Conservation (phyloP, 768 basidiomycete species). For the Coprinellus micaceus region DNA sequence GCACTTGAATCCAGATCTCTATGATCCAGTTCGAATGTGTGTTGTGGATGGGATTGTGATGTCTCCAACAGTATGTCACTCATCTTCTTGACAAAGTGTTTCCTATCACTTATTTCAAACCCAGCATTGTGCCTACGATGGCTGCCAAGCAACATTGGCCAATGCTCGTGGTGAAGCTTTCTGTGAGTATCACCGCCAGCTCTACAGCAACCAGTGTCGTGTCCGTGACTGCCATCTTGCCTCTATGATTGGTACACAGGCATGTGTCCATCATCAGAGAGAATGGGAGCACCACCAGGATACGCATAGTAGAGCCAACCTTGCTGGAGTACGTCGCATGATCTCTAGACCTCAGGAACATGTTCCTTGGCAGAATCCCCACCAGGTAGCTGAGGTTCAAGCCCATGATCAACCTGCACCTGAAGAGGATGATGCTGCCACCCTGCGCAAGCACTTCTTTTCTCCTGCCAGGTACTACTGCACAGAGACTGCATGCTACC, state of each 20-base stretch:
- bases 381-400: neutral
- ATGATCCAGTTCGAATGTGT: neutral
- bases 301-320: neutral
- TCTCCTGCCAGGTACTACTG: neutral
- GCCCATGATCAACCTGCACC: neutral
- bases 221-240: neutral
- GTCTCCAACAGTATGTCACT: neutral
- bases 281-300: neutral
- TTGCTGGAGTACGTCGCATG: neutral
- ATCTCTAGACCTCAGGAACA: neutral
- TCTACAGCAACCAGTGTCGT: neutral
- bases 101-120: neutral
- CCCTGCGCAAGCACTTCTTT: slow-evolving; percentile 4
- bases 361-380: neutral
- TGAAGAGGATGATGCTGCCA: slow-evolving; percentile 13
- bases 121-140: neutral
- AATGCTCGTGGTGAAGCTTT: neutral
- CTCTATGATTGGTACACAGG: neutral
- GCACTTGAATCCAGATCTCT: neutral
- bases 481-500: neutral
- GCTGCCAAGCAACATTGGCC: neutral
- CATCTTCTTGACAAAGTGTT: neutral
- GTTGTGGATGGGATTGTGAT: neutral
- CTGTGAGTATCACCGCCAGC: neutral
- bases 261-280: neutral